These are phyloP conservation scores for Coemansia sp. DNA, from an alignment of 192 early-diverging fungal genomes.

Conservation along the genomic window DNA sequence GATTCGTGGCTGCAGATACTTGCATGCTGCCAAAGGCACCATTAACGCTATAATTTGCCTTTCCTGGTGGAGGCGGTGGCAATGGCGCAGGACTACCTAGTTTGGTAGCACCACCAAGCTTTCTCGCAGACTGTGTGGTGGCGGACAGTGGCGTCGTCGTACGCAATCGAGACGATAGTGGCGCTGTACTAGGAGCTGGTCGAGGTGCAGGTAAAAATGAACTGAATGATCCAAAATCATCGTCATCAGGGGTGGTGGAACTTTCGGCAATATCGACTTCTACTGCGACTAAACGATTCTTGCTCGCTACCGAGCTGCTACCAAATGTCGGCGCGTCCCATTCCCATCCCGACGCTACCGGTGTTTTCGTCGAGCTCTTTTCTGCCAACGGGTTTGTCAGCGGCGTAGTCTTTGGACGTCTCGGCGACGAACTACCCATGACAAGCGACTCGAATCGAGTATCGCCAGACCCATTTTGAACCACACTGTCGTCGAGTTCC, in stretches of 20 bases:
- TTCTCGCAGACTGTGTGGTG: not conserved
- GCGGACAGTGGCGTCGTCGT: slow-evolving; percentile 7
- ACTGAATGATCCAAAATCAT: slow-evolving; percentile 36
- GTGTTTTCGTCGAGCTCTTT: no score
- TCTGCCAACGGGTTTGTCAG: slow-evolving; percentile 23
- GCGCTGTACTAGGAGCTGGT: not conserved
- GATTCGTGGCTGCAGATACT: not conserved
- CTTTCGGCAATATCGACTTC: slow-evolving; percentile 16
- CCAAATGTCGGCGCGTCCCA: slow-evolving; percentile 41
- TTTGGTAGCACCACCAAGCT: slow-evolving; percentile 11
- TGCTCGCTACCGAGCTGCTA: not conserved
- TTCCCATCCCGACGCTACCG: slow-evolving; percentile 20
- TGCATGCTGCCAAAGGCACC: not conserved
- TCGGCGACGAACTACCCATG: slow-evolving; percentile 4
- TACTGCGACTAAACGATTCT: not conserved
- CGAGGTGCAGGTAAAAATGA: slow-evolving; percentile 12
- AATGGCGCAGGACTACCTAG: not conserved
- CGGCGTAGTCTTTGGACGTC: not conserved
- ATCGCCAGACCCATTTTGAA: not conserved
- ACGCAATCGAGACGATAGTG: slow-evolving; percentile 15
- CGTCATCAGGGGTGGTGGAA: not conserved
- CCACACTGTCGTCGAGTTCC: not conserved
- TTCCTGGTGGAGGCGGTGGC: slow-evolving; percentile 6
- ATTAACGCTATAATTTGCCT: slow-evolving; percentile 1
- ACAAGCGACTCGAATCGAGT: slow-evolving; percentile 15